These are phyloP conservation scores for Gigaspora rosea DNA, from an alignment of 192 early-diverging fungal species.

Conservation along the genomic window DNA sequence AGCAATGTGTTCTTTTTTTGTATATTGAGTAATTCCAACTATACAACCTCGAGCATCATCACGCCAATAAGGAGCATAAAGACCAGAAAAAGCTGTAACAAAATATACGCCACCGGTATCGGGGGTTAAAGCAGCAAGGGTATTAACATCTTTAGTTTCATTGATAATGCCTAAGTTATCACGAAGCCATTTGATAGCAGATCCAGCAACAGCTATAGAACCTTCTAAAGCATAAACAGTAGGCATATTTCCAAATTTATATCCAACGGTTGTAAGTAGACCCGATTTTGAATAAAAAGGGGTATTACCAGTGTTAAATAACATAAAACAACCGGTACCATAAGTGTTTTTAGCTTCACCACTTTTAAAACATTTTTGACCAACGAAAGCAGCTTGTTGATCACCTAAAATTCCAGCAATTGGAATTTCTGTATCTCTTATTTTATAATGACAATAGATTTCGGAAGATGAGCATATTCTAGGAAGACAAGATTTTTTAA, in stretches of 20 bases:
- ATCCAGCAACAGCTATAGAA: slow-evolving; percentile 88
- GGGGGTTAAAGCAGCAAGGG: slow-evolving; percentile 63
- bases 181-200: slow-evolving; percentile 88
- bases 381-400: slow-evolving; percentile 93
- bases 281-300: slow-evolving; percentile 80
- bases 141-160: slow-evolving; percentile 71
- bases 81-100: slow-evolving; percentile 91
- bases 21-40: slow-evolving; percentile 86
- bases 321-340: slow-evolving; percentile 96
- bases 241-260: slow-evolving; percentile 74
- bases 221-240: slow-evolving; percentile 90
- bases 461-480: slow-evolving; percentile 82
- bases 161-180: slow-evolving; percentile 84
- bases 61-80: slow-evolving; percentile 95
- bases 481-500: slow-evolving; percentile 66
- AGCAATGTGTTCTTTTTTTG: slow-evolving; percentile 81
- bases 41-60: slow-evolving; percentile 87
- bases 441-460: slow-evolving; percentile 63
- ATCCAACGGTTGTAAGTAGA: slow-evolving; percentile 87
- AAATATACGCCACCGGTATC: slow-evolving; percentile 92
- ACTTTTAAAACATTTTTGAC: slow-evolving; percentile 86
- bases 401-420: slow-evolving; percentile 92
- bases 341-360: slow-evolving; percentile 96
- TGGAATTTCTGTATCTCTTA: slow-evolving; percentile 61
- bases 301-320: slow-evolving; percentile 85